Evolutionary conservation across 2,329 filamentous ascomycete genomes (phyloP).

Genomic region (Alternaria brassicicola): DNA sequence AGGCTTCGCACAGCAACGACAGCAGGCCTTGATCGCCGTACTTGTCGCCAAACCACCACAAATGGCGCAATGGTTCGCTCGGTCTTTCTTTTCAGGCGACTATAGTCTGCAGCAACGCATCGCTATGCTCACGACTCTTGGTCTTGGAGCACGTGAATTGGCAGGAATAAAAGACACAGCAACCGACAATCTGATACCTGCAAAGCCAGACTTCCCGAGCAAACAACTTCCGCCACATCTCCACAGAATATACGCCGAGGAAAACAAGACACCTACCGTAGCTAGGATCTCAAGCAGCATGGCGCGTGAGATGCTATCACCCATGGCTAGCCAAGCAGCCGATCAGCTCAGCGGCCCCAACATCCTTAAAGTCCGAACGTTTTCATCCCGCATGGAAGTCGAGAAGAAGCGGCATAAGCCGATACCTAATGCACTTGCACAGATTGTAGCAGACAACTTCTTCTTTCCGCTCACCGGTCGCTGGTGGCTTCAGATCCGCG

Average conservation of each 20-base stretch:
- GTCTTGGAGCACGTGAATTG: constrained; percentile 81
- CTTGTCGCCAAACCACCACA: constrained; percentile 75
- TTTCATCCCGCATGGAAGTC: constrained; percentile 76
- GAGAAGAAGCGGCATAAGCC: constrained; percentile 64
- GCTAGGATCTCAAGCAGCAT: constrained; percentile 71
- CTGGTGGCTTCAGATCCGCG: constrained; percentile 71
- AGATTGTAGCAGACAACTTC: constrained; percentile 75
- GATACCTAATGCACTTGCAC: constrained; percentile 78
- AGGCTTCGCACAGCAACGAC: constrained; percentile 73
- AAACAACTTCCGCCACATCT: constrained; percentile 77
- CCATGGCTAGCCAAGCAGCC: constrained; percentile 80
- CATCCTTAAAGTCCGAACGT: constrained; percentile 85
- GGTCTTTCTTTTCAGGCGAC: constrained; percentile 88
- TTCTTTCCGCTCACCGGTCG: constrained; percentile 86
- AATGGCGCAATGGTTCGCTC: constrained; percentile 84
- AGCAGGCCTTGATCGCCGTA: constrained; percentile 83
- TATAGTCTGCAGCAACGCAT: constrained; percentile 86
- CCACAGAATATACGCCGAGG: constrained; percentile 69
- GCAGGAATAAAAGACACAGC: constrained; percentile 72
- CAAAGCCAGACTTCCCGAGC: constrained; percentile 70
- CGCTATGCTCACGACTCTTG: constrained; percentile 79
- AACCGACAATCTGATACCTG: constrained; percentile 52
- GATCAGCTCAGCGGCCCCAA: constrained; percentile 81
- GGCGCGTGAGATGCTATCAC: constrained; percentile 75
- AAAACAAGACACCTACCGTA: constrained; percentile 61